Evolutionary conservation across 2,329 filamentous ascomycete species (phyloP).

Genomic region (Didymosphaeria variabile): DNA sequence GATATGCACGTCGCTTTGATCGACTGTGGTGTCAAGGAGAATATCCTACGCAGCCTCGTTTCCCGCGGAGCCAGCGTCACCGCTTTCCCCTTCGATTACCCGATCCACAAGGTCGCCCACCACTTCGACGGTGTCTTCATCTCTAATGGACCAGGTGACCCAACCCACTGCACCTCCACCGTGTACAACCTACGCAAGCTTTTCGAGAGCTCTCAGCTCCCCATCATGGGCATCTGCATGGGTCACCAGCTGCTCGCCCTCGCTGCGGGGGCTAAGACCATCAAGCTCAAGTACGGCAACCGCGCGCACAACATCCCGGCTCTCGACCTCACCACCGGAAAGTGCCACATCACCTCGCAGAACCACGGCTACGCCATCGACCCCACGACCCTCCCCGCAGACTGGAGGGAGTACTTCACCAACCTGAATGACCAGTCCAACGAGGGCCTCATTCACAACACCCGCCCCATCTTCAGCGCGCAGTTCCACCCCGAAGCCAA

Average conservation of each 20-base stretch:
- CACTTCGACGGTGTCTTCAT: constrained; percentile 99
- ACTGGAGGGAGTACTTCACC: constrained; percentile 98
- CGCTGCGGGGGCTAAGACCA: constrained; percentile 85
- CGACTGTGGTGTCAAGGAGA: constrained; percentile 99
- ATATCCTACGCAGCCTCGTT: constrained; percentile 95
- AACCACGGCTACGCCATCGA: constrained; percentile 99
- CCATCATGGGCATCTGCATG: constrained; percentile 97
- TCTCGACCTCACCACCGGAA: constrained; percentile 90
- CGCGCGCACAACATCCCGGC: constrained; percentile 98
- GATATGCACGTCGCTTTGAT: constrained; percentile 92
- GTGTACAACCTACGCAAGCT: constrained; percentile 90
- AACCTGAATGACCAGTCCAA: constrained; percentile 98
- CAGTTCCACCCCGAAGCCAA: constrained; percentile 99
- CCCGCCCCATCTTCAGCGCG: constrained; percentile 95
- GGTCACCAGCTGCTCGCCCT: constrained; percentile 96
- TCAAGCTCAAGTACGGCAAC: constrained; percentile 99
- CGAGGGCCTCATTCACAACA: constrained; percentile 96
- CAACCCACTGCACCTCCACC: constrained; percentile 93
- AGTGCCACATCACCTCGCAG: constrained; percentile 98
- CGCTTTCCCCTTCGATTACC: constrained; percentile 95
- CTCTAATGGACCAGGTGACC: constrained; percentile 97
- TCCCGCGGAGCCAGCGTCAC: constrained; percentile 91
- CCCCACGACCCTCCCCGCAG: constrained; percentile 77
- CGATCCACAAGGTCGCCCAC: constrained; percentile 96
- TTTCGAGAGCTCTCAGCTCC: constrained; percentile 89